Evolutionary conservation across 225 moss, liverwort and hornwort species (phyloP).

Genomic region (Asterella californica): DNA sequence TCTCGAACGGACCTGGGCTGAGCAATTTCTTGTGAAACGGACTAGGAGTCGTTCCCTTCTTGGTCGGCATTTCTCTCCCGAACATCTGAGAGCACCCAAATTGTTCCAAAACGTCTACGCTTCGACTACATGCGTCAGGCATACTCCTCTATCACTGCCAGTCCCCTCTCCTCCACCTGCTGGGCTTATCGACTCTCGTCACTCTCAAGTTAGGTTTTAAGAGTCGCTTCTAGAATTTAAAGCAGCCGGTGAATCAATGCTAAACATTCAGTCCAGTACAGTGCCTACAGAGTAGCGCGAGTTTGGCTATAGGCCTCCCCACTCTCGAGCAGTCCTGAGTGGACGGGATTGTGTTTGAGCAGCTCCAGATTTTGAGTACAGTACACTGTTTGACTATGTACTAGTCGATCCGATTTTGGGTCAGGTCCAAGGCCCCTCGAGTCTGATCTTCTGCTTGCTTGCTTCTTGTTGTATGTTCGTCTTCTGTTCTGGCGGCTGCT

Average conservation of each 20-base stretch:
- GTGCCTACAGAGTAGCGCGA: not conserved
- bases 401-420: not conserved
- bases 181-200: not conserved
- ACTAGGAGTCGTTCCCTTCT: not conserved
- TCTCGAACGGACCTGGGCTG: conserved; percentile 1
- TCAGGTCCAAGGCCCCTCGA: not conserved
- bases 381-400: not conserved
- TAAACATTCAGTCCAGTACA: not conserved
- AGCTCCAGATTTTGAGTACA: not conserved
- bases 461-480: not conserved
- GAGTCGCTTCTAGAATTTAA: not conserved
- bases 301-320: not conserved
- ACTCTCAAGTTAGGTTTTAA: not conserved
- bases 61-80: conserved; percentile 11
- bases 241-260: not conserved
- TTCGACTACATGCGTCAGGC: conserved; percentile 20
- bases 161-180: not conserved
- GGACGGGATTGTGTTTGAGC: not conserved
- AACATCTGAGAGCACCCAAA: not conserved
- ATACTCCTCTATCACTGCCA: conserved; percentile 1
- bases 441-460: not conserved
- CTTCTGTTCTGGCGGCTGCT: not conserved
- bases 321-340: too few species aligned
- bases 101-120: conserved; percentile 1
- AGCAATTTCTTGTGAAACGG: not conserved